Conservation (phyloP, 2,329 filamentous ascomycete genomes). For the Conoideocrella luteorostrata region DNA sequence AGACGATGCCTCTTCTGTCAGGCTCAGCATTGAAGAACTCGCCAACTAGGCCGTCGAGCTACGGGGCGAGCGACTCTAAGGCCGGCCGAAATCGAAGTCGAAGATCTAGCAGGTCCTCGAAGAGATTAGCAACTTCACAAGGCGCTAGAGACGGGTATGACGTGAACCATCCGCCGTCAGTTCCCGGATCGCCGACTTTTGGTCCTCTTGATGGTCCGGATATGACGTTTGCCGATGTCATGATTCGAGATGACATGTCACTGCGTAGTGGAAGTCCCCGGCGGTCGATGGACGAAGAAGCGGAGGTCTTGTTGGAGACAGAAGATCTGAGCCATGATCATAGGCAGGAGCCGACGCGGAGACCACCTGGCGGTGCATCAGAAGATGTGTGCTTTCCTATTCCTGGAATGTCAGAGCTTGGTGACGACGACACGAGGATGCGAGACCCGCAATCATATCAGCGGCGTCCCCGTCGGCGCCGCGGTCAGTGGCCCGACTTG, state of each 20-base stretch:
- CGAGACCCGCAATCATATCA: constrained; percentile 33
- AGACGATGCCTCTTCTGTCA: constrained; percentile 50
- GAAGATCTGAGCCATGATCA: constrained; percentile 19
- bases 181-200: constrained; percentile 55
- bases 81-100: constrained; percentile 32
- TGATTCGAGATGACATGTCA: constrained; percentile 61
- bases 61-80: constrained; percentile 36
- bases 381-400: constrained; percentile 92
- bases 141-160: constrained; percentile 45
- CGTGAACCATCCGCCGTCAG: constrained; percentile 63
- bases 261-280: constrained; percentile 24
- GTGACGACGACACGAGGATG: constrained; percentile 61
- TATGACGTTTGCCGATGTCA: constrained; percentile 60
- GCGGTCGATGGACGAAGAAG: constrained; percentile 22
- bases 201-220: constrained; percentile 42
- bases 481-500: constrained; percentile 80
- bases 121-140: constrained; percentile 28
- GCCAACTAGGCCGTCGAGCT: constrained; percentile 24
- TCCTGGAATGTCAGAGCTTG: constrained; percentile 65
- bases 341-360: constrained; percentile 25
- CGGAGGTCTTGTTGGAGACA: constrained; percentile 25
- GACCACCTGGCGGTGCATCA: constrained; percentile 60
- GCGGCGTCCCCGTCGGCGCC: constrained; percentile 48
- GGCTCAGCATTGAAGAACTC: constrained; percentile 19
- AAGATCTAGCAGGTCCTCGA: constrained; percentile 47